phyloP scores from a whole-genome alignment of 2,329 filamentous ascomycete species.

The Epicoccum nigrum region DNA sequence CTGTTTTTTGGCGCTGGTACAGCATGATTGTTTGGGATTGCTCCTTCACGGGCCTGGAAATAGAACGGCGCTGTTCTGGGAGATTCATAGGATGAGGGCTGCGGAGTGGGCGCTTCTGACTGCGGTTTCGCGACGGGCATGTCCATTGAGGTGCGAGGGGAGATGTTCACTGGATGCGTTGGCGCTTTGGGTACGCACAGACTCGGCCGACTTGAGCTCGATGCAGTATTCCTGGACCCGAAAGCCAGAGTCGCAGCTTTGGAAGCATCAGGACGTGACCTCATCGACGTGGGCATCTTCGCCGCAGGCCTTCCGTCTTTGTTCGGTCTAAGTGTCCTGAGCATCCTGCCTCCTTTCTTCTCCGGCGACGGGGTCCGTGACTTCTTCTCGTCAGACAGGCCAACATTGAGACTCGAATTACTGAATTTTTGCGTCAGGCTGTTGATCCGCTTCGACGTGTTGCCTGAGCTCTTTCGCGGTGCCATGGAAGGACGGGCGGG shows the following conservation, averaged over 20 bases:
- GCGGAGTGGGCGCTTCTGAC: constrained; percentile 25
- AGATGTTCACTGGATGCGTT: constrained; percentile 25
- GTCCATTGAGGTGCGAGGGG: constrained; percentile 40
- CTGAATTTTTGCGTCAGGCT: constrained; percentile 30
- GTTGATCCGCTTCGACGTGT: constrained; percentile 30
- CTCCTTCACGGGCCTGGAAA: constrained; percentile 30
- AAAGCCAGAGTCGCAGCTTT: constrained; percentile 70
- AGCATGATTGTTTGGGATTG: constrained; percentile 22
- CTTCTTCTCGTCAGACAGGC: constrained; percentile 48
- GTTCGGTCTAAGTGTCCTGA: constrained; percentile 59
- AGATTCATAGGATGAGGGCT: constrained; percentile 18
- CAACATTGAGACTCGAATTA: constrained; percentile 42
- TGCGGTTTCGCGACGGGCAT: constrained; percentile 19
- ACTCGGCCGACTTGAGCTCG: constrained; percentile 24
- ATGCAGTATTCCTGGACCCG: constrained; percentile 45
- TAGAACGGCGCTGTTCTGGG: constrained; percentile 32
- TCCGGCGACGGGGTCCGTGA: constrained; percentile 68
- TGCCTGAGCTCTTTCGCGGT: constrained; percentile 55
- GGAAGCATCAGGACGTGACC: constrained; percentile 60
- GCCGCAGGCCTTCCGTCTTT: constrained; percentile 55
- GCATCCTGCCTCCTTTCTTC: constrained; percentile 62
- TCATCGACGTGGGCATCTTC: constrained; percentile 53
- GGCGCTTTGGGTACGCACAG: constrained; percentile 22
- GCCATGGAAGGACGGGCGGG: constrained; percentile 61
- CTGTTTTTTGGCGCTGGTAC: constrained; percentile 21